Percentiles rank a stretch among this genome's conserved stretches.
These are phyloP conservation scores for Calonectria pauciramosa DNA, from an alignment of 2,329 filamentous ascomycete genomes.

Conservation along the genomic window DNA sequence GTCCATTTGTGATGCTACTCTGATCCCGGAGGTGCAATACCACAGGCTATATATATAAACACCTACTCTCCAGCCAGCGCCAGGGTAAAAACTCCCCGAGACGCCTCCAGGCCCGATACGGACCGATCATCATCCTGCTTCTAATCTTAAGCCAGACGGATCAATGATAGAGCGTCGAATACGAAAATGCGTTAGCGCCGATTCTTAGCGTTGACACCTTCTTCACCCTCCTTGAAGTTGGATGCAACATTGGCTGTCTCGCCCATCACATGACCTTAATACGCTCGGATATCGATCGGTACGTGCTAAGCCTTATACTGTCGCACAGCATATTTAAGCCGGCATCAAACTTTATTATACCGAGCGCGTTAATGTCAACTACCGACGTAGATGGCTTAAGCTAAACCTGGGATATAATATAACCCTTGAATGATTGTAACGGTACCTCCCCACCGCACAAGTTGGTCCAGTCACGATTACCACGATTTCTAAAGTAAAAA, in stretches of 20 bases:
- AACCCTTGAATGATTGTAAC: too few species aligned
- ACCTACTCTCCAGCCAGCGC: neutral
- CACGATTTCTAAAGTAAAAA: too few species aligned
- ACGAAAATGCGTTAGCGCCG: slow-evolving; percentile 41
- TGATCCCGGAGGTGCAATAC: neutral
- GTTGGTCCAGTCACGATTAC: too few species aligned
- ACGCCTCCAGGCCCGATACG: neutral
- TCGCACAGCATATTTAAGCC: neutral
- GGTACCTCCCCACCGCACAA: too few species aligned
- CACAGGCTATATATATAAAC: neutral
- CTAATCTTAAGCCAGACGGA: neutral
- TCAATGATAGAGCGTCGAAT: slow-evolving; percentile 27
- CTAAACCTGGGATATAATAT: too few species aligned
- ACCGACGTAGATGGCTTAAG: neutral
- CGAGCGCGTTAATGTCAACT: neutral
- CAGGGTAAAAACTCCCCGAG: neutral
- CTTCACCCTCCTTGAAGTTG: neutral
- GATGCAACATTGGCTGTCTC: neutral
- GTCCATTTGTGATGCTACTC: neutral
- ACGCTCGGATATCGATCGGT: neutral
- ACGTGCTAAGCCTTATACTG: neutral
- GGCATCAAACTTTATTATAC: neutral
- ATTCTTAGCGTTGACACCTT: neutral
- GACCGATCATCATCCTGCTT: neutral
- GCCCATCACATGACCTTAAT: neutral